Evolutionary conservation across 805 yeast species (phyloP).

Genomic region (Tetrapisispora arboricola): DNA sequence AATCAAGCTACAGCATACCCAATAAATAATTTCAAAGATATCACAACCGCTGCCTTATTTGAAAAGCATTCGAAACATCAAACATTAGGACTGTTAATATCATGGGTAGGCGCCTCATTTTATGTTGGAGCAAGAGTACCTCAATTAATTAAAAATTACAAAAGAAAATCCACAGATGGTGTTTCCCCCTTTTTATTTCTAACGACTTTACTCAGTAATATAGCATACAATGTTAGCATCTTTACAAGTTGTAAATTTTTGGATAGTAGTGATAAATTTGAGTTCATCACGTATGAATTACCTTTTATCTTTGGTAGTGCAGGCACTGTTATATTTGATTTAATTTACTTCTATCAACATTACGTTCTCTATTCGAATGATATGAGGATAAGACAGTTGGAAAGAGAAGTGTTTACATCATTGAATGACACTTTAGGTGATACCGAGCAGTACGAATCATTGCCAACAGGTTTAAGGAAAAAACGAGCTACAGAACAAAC

Average conservation of each 20-base stretch:
- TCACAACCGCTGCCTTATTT: neutral
- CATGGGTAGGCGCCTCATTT: conserved; percentile 72
- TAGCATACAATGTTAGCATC: conserved; percentile 67
- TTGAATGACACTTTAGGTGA: neutral
- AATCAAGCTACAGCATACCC: conserved; percentile 5
- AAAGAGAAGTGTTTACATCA: conserved; percentile 5
- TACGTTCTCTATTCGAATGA: conserved; percentile 27
- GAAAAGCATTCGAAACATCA: neutral
- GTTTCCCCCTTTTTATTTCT: conserved; percentile 70
- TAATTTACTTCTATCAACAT: conserved; percentile 55
- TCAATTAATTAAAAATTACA: conserved; percentile 66
- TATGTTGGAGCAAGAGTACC: conserved; percentile 78
- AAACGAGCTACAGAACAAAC: neutral
- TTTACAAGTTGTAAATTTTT: conserved; percentile 50
- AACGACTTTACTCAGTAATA: conserved; percentile 70
- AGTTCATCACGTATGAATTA: conserved; percentile 55
- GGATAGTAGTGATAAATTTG: conserved; percentile 28
- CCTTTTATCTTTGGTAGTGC: conserved; percentile 80
- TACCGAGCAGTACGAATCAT: neutral
- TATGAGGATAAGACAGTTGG: conserved; percentile 20
- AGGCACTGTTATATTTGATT: conserved; percentile 75
- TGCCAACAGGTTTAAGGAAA: neutral
- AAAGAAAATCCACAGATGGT: conserved; percentile 77
- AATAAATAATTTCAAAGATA: neutral
- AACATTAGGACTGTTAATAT: conserved; percentile 39